These are phyloP conservation scores for Salicornia ramosissima DNA, from an alignment of 148 eudicot species.

Conservation along the genomic window DNA sequence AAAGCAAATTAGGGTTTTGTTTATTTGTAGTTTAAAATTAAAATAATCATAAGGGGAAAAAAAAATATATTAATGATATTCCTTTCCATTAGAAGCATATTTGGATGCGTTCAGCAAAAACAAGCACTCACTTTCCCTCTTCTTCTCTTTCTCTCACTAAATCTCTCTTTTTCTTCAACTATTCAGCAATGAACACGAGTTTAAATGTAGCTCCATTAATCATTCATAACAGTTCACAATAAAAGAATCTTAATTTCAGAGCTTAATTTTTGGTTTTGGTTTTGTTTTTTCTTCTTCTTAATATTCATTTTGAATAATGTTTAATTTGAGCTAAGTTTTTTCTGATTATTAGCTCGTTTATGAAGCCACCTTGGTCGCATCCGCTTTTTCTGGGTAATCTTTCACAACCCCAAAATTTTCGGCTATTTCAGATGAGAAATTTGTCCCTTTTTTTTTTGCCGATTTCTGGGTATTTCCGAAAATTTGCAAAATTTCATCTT, in stretches of 20 bases:
- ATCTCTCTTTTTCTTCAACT: constrained; percentile 7
- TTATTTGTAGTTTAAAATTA: too few relatives aligned
- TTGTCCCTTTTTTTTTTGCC: neutral
- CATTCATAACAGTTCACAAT: constrained; percentile 16
- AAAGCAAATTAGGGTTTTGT: too few relatives aligned
- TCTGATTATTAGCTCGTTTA: constrained; percentile 29
- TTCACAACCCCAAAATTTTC: constrained; percentile 19
- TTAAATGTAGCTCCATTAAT: constrained; percentile 21
- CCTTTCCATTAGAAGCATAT: constrained; percentile 18
- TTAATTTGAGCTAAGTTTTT: neutral
- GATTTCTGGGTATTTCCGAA: constrained; percentile 17
- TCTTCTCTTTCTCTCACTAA: neutral
- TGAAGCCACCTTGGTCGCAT: constrained; percentile 54
- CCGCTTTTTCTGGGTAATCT: constrained; percentile 38
- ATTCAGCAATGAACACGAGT: constrained; percentile 16
- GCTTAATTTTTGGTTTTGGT: neutral
- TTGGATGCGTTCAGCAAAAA: constrained; percentile 19
- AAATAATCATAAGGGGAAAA: too few relatives aligned
- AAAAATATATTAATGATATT: constrained; percentile 4
- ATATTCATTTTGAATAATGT: neutral
- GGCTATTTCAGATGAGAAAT: constrained; percentile 3
- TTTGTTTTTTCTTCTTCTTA: too few relatives aligned
- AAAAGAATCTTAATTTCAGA: constrained; percentile 13
- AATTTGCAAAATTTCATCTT: too few relatives aligned
- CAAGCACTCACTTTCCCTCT: constrained; percentile 22